phyloP scores from a whole-genome alignment of 1,284 basidiomycete species.

The Schizophyllum commune region DNA sequence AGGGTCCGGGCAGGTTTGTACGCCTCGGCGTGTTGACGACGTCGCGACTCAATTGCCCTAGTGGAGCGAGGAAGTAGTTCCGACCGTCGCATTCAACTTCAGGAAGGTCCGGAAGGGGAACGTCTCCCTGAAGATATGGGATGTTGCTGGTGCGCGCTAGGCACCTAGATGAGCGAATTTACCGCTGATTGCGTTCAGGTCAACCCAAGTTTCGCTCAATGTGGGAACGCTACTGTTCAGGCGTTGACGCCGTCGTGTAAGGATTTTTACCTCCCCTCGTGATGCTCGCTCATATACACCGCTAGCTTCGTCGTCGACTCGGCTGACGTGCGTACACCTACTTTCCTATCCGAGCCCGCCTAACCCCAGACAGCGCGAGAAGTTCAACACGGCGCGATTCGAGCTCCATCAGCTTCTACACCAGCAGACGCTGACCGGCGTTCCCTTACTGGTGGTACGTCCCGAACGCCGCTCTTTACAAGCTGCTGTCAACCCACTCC shows the following conservation, averaged over 20 bases:
- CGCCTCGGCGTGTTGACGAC: not conserved
- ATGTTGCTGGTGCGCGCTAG: slow-evolving; percentile 65
- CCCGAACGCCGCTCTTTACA: slow-evolving; percentile 5
- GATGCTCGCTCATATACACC: not conserved
- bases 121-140: slow-evolving; percentile 91
- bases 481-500: not conserved
- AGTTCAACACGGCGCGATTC: slow-evolving; percentile 81
- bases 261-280: slow-evolving; percentile 22
- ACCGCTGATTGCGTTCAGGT: slow-evolving; percentile 33
- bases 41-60: slow-evolving; percentile 18
- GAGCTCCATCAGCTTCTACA: slow-evolving; percentile 85
- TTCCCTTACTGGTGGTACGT: slow-evolving; percentile 81
- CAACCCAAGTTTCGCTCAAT: slow-evolving; percentile 91
- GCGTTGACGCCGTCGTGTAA: slow-evolving; percentile 91
- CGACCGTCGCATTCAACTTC: slow-evolving; percentile 90
- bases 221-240: slow-evolving; percentile 95
- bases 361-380: slow-evolving; percentile 47
- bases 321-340: slow-evolving; percentile 54
- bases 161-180: slow-evolving; percentile 6
- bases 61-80: slow-evolving; percentile 92
- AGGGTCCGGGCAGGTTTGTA: slow-evolving; percentile 67
- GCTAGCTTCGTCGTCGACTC: slow-evolving; percentile 88
- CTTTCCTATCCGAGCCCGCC: slow-evolving; percentile 1
- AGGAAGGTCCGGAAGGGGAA: slow-evolving; percentile 82
- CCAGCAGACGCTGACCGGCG: slow-evolving; percentile 66